Percentiles rank a stretch among this genome's conserved stretches.
These are phyloP conservation scores for Silene coronaria DNA, from an alignment of 179 eudicot genomes.

Conservation along the genomic window DNA sequence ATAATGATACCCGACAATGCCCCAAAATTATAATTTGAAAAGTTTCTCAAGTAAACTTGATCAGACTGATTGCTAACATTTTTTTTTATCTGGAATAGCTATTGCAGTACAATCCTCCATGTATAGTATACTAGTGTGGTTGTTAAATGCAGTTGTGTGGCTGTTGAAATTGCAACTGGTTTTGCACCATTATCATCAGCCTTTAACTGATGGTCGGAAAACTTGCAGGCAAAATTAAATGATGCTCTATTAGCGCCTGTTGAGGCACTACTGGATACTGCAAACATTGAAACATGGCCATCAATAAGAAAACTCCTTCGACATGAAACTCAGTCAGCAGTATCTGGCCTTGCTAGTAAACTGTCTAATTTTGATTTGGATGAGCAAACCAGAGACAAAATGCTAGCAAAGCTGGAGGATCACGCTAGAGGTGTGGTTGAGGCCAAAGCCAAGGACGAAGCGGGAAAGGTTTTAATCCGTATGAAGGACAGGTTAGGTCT, in stretches of 20 bases:
- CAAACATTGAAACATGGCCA: constrained; percentile 86
- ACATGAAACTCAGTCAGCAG: constrained; percentile 69
- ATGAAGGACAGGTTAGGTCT: constrained; percentile 81
- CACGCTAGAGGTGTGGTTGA: constrained; percentile 79
- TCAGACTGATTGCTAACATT: not conserved
- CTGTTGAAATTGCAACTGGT: not conserved
- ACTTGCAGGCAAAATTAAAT: constrained; percentile 54
- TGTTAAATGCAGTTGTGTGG: not conserved
- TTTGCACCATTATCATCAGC: not conserved
- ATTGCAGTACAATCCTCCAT: not conserved
- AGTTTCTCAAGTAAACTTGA: not conserved
- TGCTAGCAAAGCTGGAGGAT: constrained; percentile 54
- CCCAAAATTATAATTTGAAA: not conserved
- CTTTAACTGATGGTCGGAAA: not conserved
- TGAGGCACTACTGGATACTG: constrained; percentile 89
- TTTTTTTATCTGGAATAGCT: not conserved
- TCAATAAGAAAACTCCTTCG: constrained; percentile 71
- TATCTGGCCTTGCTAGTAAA: constrained; percentile 57
- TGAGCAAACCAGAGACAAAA: constrained; percentile 47
- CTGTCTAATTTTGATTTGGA: constrained; percentile 86
- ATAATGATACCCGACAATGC: not conserved
- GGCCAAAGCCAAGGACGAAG: constrained; percentile 84
- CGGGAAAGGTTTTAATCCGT: constrained; percentile 71
- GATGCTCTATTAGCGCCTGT: constrained; percentile 75
- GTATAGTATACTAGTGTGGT: not conserved